A percentile compares a stretch with the other conserved stretches of the same genome.
Conservation (phyloP, 768 basidiomycete species). For the Leucosporidium yakuticum region DNA sequence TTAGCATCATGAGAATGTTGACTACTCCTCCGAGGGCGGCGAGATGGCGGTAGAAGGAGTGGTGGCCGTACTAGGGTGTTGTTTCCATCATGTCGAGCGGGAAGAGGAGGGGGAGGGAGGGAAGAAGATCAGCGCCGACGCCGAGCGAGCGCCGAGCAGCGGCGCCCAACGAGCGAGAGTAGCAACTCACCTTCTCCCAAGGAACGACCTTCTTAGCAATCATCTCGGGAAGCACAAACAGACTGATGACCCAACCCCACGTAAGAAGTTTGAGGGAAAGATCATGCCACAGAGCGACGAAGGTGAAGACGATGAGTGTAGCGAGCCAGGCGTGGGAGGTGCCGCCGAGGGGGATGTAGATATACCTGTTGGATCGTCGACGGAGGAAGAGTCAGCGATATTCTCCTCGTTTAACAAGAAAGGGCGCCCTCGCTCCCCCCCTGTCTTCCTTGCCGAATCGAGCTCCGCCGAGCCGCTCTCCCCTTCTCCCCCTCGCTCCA, state of each 20-base stretch:
- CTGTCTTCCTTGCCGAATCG: no score
- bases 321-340: slow-evolving; percentile 55
- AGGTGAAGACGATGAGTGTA: slow-evolving; percentile 77
- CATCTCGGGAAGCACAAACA: slow-evolving; percentile 86
- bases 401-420: no score
- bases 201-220: slow-evolving; percentile 59
- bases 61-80: slow-evolving; percentile 55
- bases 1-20: slow-evolving; percentile 83
- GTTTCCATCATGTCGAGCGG: not conserved
- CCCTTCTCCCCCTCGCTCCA: no score
- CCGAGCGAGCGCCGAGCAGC: slow-evolving; percentile 2
- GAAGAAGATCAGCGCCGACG: not conserved
- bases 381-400: slow-evolving; percentile 1
- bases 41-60: slow-evolving; percentile 77
- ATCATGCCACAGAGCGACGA: slow-evolving; percentile 97
- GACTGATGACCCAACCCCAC: slow-evolving; percentile 92
- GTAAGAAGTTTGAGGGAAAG: slow-evolving; percentile 76
- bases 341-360: slow-evolving; percentile 89
- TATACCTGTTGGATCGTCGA: slow-evolving; percentile 56
- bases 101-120: not conserved
- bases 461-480: not conserved
- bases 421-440: no score
- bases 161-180: slow-evolving; percentile 5
- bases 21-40: slow-evolving; percentile 73
- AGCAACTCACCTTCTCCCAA: slow-evolving; percentile 56